Percentiles rank a stretch among this genome's conserved stretches.
Conservation (phyloP, 2,329 filamentous ascomycete species). For the Tolypocladium inflatum region DNA sequence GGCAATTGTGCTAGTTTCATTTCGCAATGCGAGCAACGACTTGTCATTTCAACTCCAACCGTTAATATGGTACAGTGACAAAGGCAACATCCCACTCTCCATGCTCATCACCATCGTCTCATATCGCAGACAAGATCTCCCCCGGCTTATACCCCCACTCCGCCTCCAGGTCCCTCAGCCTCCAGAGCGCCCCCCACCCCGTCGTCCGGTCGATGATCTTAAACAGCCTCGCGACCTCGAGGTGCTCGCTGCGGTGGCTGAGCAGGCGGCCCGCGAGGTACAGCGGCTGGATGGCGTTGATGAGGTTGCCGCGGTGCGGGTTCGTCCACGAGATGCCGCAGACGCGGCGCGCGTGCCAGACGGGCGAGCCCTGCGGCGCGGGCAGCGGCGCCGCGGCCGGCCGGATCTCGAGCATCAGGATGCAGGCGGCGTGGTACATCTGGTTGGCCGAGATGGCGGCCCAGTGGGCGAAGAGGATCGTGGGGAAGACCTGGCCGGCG, state of each 20-base stretch:
- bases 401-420: conserved; percentile 20
- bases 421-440: not conserved
- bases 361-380: conserved; percentile 7
- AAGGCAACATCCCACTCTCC: too few relatives aligned
- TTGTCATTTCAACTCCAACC: too few relatives aligned
- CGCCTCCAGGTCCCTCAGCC: not conserved
- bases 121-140: not conserved
- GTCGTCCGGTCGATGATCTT: not conserved
- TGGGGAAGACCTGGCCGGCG: not conserved
- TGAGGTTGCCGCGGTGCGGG: not conserved
- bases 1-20: too few relatives aligned
- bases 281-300: not conserved
- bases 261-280: not conserved
- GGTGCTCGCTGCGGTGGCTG: not conserved
- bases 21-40: too few relatives aligned
- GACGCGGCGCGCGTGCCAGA: conserved; percentile 22
- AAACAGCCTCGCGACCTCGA: not conserved
- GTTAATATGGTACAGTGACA: too few relatives aligned
- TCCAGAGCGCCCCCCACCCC: not conserved
- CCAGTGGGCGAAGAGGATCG: not conserved
- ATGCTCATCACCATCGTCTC: too few relatives aligned
- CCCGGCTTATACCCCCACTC: not conserved
- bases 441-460: not conserved
- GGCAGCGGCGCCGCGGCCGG: conserved; percentile 17
- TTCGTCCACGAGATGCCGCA: conserved; percentile 43